Evolutionary conservation across 2,329 filamentous ascomycete species (phyloP).

Genomic region (Trichoderma guizhouense): DNA sequence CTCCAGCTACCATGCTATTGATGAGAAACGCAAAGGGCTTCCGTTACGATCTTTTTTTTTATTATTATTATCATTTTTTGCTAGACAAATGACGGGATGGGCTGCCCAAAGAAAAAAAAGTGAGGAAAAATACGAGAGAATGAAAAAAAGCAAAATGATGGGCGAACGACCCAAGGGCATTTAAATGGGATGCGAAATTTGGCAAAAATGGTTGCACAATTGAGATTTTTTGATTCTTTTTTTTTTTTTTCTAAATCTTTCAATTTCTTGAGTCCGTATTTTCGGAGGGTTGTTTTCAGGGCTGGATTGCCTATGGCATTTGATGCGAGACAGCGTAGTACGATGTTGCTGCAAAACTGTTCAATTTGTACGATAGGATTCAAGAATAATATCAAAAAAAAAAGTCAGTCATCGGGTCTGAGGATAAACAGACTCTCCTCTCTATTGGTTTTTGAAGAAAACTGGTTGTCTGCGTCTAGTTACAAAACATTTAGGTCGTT

Average conservation of each 20-base stretch:
- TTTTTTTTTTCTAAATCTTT: neutral
- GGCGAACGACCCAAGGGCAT: conserved; percentile 11
- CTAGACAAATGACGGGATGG: conserved; percentile 15
- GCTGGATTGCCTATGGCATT: conserved; percentile 17
- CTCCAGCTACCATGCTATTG: conserved; percentile 10
- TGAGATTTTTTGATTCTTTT: conserved; percentile 12
- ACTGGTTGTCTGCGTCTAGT: neutral
- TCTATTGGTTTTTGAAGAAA: neutral
- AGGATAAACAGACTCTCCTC: neutral
- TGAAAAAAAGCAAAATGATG: neutral
- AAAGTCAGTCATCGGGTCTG: conserved; percentile 10
- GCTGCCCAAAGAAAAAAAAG: neutral
- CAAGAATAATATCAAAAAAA: conserved; percentile 15
- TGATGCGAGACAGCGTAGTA: conserved; percentile 22
- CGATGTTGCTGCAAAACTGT: conserved; percentile 21
- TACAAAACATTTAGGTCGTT: neutral
- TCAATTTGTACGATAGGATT: conserved; percentile 20
- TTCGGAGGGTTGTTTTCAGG: conserved; percentile 12
- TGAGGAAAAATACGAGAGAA: conserved; percentile 1
- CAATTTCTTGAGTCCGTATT: conserved; percentile 9
- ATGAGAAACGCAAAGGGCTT: conserved; percentile 9
- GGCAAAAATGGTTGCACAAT: conserved; percentile 17
- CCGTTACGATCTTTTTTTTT: conserved; percentile 15
- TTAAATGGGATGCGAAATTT: conserved; percentile 15
- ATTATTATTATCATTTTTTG: neutral